A percentile compares a stretch with the other conserved stretches of the same genome.
Evolutionary conservation across 306 rosid species (phyloP).

Genomic region (Rosa persica): DNA sequence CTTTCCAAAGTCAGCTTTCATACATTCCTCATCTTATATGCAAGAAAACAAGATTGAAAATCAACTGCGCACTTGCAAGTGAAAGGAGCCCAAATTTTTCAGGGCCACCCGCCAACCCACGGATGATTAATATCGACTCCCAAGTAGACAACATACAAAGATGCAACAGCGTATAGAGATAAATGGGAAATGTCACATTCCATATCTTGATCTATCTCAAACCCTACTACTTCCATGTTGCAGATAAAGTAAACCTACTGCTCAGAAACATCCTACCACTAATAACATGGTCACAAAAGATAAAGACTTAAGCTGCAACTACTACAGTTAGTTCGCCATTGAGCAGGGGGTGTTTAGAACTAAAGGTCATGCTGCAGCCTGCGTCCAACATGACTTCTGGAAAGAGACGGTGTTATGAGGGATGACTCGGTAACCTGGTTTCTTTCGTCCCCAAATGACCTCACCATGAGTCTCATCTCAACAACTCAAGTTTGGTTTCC

Average conservation of each 20-base stretch:
- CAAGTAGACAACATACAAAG: background rate
- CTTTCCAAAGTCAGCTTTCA: background rate
- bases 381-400: background rate
- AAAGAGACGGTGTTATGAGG: background rate
- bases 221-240: background rate
- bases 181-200: background rate
- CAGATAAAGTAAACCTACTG: background rate
- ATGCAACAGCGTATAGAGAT: background rate
- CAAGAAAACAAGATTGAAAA: slow-evolving; percentile 6
- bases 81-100: background rate
- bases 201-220: background rate
- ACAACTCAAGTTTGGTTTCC: background rate
- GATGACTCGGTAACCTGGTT: background rate
- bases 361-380: background rate
- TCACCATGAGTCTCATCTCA: background rate
- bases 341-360: background rate
- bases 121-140: background rate
- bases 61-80: background rate
- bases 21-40: background rate
- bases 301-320: background rate
- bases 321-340: background rate
- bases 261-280: background rate
- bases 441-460: background rate
- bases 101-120: background rate
- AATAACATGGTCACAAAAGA: background rate